phyloP scores from a whole-genome alignment of 164 flowering plant species.

The Magnolia kwangsiensis region DNA sequence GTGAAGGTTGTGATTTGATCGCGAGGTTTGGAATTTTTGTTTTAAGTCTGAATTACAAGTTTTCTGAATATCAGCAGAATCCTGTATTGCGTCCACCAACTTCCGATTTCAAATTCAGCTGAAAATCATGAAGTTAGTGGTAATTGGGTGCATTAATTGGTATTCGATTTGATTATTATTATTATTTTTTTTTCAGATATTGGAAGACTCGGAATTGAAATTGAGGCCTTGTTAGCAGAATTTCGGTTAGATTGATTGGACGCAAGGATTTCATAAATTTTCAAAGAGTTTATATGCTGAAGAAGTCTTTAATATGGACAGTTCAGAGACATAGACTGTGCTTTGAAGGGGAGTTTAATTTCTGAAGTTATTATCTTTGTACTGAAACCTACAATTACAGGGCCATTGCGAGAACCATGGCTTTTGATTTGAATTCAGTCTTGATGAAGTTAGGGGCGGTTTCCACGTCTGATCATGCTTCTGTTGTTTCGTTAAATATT shows the following conservation, averaged over 20 bases:
- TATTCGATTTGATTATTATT: background rate
- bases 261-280: background rate
- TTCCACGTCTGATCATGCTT: constrained; percentile 48
- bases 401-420: constrained; percentile 1
- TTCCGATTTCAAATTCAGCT: background rate
- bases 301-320: background rate
- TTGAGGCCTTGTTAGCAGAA: background rate
- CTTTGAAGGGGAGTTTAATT: background rate
- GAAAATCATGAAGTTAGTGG: background rate
- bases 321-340: background rate
- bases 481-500: constrained; percentile 68
- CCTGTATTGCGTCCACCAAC: background rate
- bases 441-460: constrained; percentile 16
- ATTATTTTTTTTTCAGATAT: background rate
- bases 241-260: too few relatives aligned
- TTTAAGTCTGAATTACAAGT: background rate
- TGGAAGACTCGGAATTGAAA: background rate
- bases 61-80: background rate
- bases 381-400: background rate
- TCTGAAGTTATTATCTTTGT: background rate
- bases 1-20: background rate
- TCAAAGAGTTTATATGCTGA: background rate
- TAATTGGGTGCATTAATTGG: background rate
- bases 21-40: background rate
- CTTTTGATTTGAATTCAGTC: constrained; percentile 4